Evolutionary conservation across 805 yeast genomes (phyloP).

Genomic region (Saccharomycopsis fibuligera): DNA sequence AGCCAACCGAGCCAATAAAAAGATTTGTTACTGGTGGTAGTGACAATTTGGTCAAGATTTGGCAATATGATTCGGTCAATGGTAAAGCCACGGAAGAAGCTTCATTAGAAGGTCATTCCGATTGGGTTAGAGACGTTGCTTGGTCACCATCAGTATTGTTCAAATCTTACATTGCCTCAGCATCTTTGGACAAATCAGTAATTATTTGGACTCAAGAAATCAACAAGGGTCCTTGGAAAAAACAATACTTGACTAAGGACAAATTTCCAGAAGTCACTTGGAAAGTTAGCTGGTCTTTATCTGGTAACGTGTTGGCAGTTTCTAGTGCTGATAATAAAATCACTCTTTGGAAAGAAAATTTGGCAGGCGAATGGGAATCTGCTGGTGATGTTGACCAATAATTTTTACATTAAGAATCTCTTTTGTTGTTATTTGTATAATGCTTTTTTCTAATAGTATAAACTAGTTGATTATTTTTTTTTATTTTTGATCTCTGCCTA

Average conservation of each 20-base stretch:
- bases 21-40: conserved; percentile 93
- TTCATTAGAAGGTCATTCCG: conserved; percentile 81
- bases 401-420: conserved; percentile 4
- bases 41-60: conserved; percentile 86
- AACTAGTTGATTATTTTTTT: too few species aligned
- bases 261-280: conserved; percentile 95
- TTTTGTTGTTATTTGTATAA: neutral
- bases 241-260: conserved; percentile 64
- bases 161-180: conserved; percentile 88
- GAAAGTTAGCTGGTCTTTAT: conserved; percentile 96
- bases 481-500: too few species aligned
- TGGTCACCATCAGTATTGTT: conserved; percentile 93
- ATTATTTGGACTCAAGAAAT: conserved; percentile 89
- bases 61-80: conserved; percentile 59
- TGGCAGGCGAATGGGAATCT: conserved; percentile 90
- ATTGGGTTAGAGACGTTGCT: conserved; percentile 98
- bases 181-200: conserved; percentile 94
- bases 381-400: conserved; percentile 95
- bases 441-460: too few species aligned
- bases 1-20: conserved; percentile 41
- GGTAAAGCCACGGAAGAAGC: conserved; percentile 67
- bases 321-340: conserved; percentile 96
- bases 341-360: conserved; percentile 92
- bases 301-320: conserved; percentile 92
- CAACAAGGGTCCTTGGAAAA: conserved; percentile 67